Percentiles rank a stretch among this genome's conserved stretches.
These are phyloP conservation scores for Groenewaldozyma tartarivorans DNA, from an alignment of 805 yeast species.

Conservation along the genomic window DNA sequence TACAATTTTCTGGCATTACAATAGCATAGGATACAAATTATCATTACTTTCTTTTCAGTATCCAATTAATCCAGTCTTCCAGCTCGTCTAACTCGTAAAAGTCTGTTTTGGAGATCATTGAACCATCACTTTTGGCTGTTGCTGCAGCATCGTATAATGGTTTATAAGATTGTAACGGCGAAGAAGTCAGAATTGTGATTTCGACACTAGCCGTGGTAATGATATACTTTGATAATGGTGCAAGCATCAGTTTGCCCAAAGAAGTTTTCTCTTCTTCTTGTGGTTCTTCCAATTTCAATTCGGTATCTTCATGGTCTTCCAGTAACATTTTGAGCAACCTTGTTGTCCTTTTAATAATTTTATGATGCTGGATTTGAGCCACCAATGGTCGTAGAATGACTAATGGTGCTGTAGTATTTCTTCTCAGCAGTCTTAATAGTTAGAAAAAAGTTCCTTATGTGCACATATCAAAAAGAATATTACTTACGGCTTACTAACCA, in stretches of 20 bases:
- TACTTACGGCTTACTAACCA: conserved; percentile 3
- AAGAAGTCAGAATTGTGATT: conserved; percentile 16
- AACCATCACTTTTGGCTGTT: not conserved
- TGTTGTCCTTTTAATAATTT: conserved; percentile 16
- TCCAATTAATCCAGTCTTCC: conserved; percentile 29
- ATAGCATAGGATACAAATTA: too few relatives aligned
- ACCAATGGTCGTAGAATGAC: conserved; percentile 25
- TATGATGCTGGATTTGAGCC: conserved; percentile 24
- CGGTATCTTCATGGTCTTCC: conserved; percentile 12
- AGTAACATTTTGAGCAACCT: conserved; percentile 17
- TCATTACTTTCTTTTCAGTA: conserved; percentile 8
- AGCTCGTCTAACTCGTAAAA: conserved; percentile 27
- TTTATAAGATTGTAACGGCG: conserved; percentile 17
- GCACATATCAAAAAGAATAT: not conserved
- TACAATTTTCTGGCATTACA: too few relatives aligned
- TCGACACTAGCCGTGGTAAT: conserved; percentile 5
- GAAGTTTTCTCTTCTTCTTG: conserved; percentile 3
- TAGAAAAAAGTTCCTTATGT: not conserved
- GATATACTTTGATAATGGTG: conserved; percentile 17
- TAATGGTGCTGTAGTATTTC: conserved; percentile 6
- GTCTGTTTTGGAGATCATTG: conserved; percentile 14
- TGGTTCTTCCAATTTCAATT: conserved; percentile 10
- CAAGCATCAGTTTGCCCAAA: conserved; percentile 17
- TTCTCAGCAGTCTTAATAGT: not conserved
- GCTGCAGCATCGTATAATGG: conserved; percentile 19